Evolutionary conservation across 805 yeast genomes (phyloP), one percentile per base, ranked within the genome.

Genomic region (Pichia thaimueangensis): DNA sequence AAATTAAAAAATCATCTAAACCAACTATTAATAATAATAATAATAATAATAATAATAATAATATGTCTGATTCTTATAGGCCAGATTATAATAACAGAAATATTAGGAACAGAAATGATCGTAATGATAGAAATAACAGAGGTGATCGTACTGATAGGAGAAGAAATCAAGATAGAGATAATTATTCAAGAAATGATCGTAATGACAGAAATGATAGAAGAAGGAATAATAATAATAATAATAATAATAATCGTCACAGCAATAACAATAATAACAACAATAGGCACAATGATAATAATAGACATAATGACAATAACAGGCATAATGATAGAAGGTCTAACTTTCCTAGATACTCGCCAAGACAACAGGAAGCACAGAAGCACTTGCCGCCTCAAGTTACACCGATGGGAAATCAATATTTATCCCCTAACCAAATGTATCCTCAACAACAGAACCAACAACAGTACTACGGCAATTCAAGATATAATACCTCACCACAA

Each of bases 1-100:
- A 60, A 43, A 72, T 71, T 5, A 74, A 69, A 45, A 57, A 54
- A 29, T 53, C 47, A 21, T 13, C 13, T 33, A 29, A 15, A 23
- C 21, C 37, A n/a, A 40, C 13, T 30, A 28, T 3, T 29, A 13
- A 28, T 17, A 17, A 13, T 9, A 16, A 35, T 28, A 28, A 27
- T 16, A 27, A 22, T 5, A 25, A 11, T 13, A 28, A 23, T 23
- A 23, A n/a, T 19, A 32, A 37, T 21, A 35, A 35, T 20, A 17
- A 34, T 16, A 30, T 11, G 9, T 15, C 25, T 11, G n/a, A 13
- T 17, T 13, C 11, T 10, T 15, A 25, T 25, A 8, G 27, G 6
- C 19, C 9, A 15, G 27, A 21, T 8, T 11, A 25, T n/a, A 47
- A 20, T 29, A 40, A 4, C 23, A 35, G 15, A 16, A 27, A 17